These are phyloP conservation scores for Choiromyces venosus DNA, from an alignment of 495 filamentous ascomycete species.

Conservation along the genomic window DNA sequence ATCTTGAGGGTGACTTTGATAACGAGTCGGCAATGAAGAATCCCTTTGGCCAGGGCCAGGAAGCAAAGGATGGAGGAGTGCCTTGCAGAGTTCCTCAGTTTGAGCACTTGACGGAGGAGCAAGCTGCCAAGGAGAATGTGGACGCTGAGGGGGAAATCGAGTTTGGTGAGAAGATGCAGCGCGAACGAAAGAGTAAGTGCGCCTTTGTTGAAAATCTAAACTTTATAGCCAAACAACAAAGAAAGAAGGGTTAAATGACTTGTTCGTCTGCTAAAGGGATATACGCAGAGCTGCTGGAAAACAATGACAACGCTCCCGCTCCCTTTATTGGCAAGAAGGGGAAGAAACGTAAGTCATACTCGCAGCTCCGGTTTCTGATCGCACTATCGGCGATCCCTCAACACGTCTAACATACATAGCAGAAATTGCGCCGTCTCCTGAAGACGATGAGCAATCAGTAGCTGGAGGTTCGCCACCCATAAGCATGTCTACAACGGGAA, in stretches of 20 bases:
- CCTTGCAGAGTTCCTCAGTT: constrained; percentile 79
- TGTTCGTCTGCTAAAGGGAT: constrained; percentile 40
- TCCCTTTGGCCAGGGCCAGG: constrained; percentile 76
- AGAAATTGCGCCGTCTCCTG: constrained; percentile 38
- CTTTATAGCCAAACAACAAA: constrained; percentile 46
- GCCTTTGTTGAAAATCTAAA: constrained; percentile 46
- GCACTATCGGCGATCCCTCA: constrained; percentile 13
- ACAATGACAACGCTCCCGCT: constrained; percentile 55
- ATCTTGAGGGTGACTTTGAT: constrained; percentile 92
- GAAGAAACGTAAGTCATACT: constrained; percentile 31
- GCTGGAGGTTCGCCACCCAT: constrained; percentile 35
- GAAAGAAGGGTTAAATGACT: constrained; percentile 3
- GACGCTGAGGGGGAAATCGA: constrained; percentile 78
- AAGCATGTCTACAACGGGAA: constrained; percentile 30
- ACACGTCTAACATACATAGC: constrained; percentile 9
- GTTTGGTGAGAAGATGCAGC: constrained; percentile 78
- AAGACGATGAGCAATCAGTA: constrained; percentile 39
- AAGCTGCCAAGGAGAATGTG: constrained; percentile 80
- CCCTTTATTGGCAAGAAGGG: constrained; percentile 45
- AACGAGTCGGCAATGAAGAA: constrained; percentile 76
- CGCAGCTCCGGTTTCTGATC: constrained; percentile 7
- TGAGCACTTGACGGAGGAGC: constrained; percentile 66
- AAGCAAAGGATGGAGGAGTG: constrained; percentile 55
- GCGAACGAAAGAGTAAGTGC: constrained; percentile 69
- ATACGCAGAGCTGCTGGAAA: constrained; percentile 53